Evolutionary conservation across 176 grass and related monocot genomes (phyloP).

Genomic region (Musa schizocarpa): DNA sequence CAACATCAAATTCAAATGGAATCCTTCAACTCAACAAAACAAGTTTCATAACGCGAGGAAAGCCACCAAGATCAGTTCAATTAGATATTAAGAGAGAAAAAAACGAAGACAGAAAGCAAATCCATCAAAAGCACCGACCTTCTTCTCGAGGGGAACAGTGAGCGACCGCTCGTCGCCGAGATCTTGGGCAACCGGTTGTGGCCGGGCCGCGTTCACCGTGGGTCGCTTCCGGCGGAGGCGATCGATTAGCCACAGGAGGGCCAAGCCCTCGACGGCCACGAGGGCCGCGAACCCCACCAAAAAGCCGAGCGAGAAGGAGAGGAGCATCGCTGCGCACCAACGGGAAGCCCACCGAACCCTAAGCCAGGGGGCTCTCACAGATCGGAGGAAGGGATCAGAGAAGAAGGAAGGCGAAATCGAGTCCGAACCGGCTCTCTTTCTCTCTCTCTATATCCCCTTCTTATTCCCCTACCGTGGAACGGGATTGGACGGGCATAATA

Average conservation of each 20-base stretch:
- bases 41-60: background rate
- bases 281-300: conserved; percentile 46
- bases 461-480: too few relatives aligned
- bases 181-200: conserved; percentile 19
- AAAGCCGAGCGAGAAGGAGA: conserved; percentile 48
- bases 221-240: conserved; percentile 32
- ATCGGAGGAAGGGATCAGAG: background rate
- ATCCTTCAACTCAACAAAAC: background rate
- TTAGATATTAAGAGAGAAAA: background rate
- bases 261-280: conserved; percentile 34
- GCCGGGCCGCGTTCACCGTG: background rate
- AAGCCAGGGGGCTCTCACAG: background rate
- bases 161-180: conserved; percentile 41
- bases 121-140: conserved; percentile 25
- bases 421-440: background rate
- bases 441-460: too few relatives aligned
- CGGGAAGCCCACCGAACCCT: background rate
- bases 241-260: conserved; percentile 28
- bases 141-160: conserved; percentile 42
- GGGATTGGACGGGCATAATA: too few relatives aligned
- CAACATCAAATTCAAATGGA: background rate
- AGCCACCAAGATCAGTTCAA: background rate
- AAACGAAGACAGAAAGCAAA: background rate
- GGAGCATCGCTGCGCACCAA: background rate
- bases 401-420: background rate